Conservation (phyloP, 306 rosid species). For the Abrus pulchellus region DNA sequence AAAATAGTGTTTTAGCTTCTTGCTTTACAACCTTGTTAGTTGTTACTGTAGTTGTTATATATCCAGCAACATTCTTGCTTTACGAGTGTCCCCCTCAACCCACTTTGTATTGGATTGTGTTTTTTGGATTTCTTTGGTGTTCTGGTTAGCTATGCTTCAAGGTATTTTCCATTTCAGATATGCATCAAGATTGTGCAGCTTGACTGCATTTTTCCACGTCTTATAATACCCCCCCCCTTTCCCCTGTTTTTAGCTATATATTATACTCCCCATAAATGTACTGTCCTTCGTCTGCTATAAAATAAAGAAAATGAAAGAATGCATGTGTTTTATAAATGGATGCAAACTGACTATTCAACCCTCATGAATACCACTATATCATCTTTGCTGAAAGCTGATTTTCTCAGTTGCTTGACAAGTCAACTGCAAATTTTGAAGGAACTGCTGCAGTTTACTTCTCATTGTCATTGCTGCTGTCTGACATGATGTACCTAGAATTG, state of each 20-base stretch:
- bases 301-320: not conserved
- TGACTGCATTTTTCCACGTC: not conserved
- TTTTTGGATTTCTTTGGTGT: not conserved
- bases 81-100: not conserved
- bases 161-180: not conserved
- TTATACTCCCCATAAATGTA: not conserved
- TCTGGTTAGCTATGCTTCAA: not conserved
- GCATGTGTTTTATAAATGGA: not conserved
- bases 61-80: not conserved
- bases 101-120: slow-evolving; percentile 1
- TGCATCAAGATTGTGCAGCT: slow-evolving; percentile 12
- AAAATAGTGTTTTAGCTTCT: not conserved
- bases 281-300: not conserved
- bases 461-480: not conserved
- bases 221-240: not conserved
- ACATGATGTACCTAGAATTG: not conserved
- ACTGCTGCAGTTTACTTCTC: not conserved
- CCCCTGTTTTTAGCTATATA: not conserved
- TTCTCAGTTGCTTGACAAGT: not conserved
- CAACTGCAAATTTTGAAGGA: not conserved
- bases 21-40: not conserved
- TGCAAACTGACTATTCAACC: slow-evolving; percentile 3
- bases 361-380: not conserved
- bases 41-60: too few species aligned
- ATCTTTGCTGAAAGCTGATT: not conserved